Percentiles rank a stretch among this genome's conserved stretches.
These are phyloP conservation scores for Beauveria bassiana DNA, from an alignment of 2,329 filamentous ascomycete species.

Conservation along the genomic window DNA sequence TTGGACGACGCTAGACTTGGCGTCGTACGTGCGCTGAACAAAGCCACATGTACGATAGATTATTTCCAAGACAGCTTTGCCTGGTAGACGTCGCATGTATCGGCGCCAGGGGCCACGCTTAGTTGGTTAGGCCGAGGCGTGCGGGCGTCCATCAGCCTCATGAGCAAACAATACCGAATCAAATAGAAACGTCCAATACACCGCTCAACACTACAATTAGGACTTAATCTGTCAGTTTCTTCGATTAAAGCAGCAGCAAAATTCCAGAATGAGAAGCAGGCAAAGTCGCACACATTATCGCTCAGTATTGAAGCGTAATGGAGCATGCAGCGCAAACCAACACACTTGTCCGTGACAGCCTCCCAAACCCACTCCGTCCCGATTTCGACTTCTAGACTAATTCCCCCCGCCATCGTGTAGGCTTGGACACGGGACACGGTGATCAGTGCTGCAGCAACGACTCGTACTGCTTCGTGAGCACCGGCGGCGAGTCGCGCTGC, in stretches of 20 bases:
- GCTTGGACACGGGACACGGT: constrained; percentile 32
- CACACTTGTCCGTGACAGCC: constrained; percentile 2
- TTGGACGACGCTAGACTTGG: constrained; percentile 34
- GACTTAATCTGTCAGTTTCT: too few relatives aligned
- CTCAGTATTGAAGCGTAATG: not conserved
- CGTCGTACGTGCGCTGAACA: constrained; percentile 23
- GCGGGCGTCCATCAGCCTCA: not conserved
- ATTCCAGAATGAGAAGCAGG: not conserved
- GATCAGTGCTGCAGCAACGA: constrained; percentile 35
- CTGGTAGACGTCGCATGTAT: constrained; percentile 24
- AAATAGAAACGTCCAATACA: not conserved
- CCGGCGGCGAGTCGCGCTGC: constrained; percentile 26
- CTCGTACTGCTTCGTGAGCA: constrained; percentile 38
- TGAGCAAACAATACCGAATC: not conserved
- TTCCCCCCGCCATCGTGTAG: constrained; percentile 18
- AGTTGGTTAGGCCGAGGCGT: not conserved
- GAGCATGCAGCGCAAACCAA: not conserved
- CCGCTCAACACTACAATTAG: not conserved
- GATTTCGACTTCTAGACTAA: not conserved
- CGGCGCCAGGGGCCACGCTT: not conserved
- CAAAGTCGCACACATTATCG: not conserved
- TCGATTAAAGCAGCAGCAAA: not conserved
- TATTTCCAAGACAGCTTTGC: constrained; percentile 38
- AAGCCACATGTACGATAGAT: constrained; percentile 23
- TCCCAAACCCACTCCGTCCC: not conserved